phyloP scores from a whole-genome alignment of 257 asterid species.

The Solanum paucissectum region DNA sequence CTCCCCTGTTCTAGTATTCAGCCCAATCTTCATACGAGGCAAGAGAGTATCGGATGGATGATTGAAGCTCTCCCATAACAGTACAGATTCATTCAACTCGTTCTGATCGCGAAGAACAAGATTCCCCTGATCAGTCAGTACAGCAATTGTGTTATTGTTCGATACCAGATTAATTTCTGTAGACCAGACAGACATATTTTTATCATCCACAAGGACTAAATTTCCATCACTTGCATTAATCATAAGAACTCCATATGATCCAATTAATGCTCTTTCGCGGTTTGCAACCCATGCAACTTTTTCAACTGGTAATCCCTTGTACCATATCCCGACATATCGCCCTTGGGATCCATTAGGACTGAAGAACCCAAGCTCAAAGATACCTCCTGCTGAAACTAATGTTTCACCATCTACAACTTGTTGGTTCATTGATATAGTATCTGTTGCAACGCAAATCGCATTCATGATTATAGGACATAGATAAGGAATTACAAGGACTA shows the following conservation, averaged over 20 bases:
- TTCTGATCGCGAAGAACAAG: background rate
- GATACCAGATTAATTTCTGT: background rate
- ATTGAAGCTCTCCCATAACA: conserved; percentile 7
- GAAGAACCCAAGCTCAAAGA: conserved; percentile 4
- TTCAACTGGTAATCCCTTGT: background rate
- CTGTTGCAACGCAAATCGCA: background rate
- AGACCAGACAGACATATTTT: background rate
- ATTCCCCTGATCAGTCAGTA: background rate
- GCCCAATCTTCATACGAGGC: conserved; percentile 1
- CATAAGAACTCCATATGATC: background rate
- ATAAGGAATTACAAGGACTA: background rate
- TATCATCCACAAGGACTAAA: background rate
- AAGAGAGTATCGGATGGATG: background rate
- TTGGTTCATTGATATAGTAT: background rate
- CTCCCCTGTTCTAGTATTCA: background rate
- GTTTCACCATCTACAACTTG: background rate
- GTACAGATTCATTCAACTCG: background rate
- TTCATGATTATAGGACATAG: background rate
- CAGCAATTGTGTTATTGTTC: background rate
- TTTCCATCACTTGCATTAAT: conserved; percentile 4
- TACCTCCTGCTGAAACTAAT: background rate
- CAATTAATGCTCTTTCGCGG: background rate
- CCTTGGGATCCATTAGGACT: background rate
- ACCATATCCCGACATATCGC: conserved; percentile 3
- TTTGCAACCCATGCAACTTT: conserved; percentile 9